phyloP scores from a whole-genome alignment of 345 rosid species.

The Fremontodendron californicum region DNA sequence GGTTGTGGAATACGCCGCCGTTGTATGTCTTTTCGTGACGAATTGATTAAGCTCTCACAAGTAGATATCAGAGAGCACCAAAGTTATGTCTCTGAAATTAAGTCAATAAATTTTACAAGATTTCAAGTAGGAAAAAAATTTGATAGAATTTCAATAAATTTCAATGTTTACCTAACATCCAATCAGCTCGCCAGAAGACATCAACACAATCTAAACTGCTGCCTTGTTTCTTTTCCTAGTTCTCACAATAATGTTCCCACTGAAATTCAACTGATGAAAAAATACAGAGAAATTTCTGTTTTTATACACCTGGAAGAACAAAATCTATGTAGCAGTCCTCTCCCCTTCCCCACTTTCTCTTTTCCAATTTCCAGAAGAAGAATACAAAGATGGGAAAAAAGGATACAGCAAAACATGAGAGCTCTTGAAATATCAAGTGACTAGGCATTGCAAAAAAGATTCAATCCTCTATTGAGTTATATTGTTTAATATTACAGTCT shows the following conservation, averaged over 20 bases:
- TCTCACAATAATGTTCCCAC: background rate
- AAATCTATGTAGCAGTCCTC: background rate
- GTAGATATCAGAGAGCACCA: no score
- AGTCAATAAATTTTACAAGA: no score
- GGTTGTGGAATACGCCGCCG: no score
- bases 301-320: no score
- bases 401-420: background rate
- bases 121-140: no score
- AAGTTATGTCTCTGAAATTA: no score
- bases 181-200: background rate
- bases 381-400: background rate
- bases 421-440: background rate
- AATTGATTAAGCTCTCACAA: no score
- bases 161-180: no score
- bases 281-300: background rate
- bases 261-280: no score
- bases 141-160: no score
- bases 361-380: no score
- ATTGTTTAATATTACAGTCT: background rate
- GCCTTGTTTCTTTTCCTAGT: background rate
- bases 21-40: background rate
- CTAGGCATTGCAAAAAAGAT: background rate
- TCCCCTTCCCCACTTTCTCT: background rate
- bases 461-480: background rate
- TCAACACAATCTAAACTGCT: background rate